Evolutionary conservation across 345 rosid genomes (phyloP).

Genomic region (Viola odorata): DNA sequence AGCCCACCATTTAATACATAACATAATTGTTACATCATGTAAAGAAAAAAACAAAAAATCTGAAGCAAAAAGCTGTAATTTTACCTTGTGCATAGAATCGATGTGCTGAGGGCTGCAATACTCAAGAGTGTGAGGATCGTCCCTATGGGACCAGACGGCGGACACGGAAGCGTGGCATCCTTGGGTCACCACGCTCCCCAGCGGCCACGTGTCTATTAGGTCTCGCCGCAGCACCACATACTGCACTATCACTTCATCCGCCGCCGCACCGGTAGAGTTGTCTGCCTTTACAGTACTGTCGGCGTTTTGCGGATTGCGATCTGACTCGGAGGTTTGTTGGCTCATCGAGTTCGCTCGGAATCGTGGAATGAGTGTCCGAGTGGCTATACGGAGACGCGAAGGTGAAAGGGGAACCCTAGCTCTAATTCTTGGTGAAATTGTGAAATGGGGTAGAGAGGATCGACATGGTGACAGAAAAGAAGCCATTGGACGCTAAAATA

Average conservation of each 20-base stretch:
- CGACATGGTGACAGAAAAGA: slow-evolving; percentile 9
- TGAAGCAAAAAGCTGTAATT: not conserved
- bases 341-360: slow-evolving; percentile 36
- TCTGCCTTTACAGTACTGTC: not conserved
- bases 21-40: not conserved
- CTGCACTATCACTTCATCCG: slow-evolving; percentile 58
- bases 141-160: slow-evolving; percentile 69
- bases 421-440: not conserved
- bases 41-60: not conserved
- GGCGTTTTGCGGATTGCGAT: slow-evolving; percentile 10
- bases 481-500: not conserved
- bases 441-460: slow-evolving; percentile 1
- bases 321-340: slow-evolving; percentile 16
- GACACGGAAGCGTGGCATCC: slow-evolving; percentile 92
- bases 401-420: slow-evolving; percentile 4
- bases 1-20: not conserved
- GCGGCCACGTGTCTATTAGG: slow-evolving; percentile 86
- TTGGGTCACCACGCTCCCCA: slow-evolving; percentile 89
- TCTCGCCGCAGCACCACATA: slow-evolving; percentile 83
- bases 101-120: slow-evolving; percentile 68
- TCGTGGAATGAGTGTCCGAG: not conserved
- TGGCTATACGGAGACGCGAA: not conserved
- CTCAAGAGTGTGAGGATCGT: slow-evolving; percentile 50
- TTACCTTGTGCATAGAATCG: slow-evolving; percentile 84
- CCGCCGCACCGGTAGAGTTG: not conserved